phyloP scores from a whole-genome alignment of 2,329 filamentous ascomycete genomes.

The Didymella lethalis region DNA sequence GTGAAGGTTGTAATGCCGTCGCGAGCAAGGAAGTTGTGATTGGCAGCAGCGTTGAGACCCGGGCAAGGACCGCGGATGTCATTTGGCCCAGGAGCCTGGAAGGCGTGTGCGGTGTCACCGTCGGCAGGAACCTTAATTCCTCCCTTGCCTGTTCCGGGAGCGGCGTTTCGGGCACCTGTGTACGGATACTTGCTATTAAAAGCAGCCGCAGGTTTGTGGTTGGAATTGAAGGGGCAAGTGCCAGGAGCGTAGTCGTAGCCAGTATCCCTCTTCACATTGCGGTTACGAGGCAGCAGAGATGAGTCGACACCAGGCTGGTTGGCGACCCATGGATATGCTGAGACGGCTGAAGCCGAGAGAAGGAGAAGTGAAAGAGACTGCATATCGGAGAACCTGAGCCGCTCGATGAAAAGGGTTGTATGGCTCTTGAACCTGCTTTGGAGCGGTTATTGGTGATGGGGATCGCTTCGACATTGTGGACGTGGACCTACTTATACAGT shows the following conservation, averaged over 20 bases:
- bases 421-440: neutral
- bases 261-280: slow-evolving; percentile 20
- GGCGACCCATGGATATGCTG: slow-evolving; percentile 33
- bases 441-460: neutral
- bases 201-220: slow-evolving; percentile 34
- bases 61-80: slow-evolving; percentile 50
- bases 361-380: slow-evolving; percentile 28
- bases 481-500: slow-evolving; percentile 15
- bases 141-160: slow-evolving; percentile 52
- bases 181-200: slow-evolving; percentile 47
- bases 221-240: slow-evolving; percentile 34
- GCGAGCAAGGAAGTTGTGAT: slow-evolving; percentile 52
- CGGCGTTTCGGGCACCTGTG: slow-evolving; percentile 54
- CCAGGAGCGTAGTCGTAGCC: neutral
- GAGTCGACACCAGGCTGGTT: slow-evolving; percentile 31
- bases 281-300: slow-evolving; percentile 22
- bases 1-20: slow-evolving; percentile 55
- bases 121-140: slow-evolving; percentile 56
- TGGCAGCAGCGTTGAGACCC: slow-evolving; percentile 54
- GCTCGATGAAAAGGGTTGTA: slow-evolving; percentile 5
- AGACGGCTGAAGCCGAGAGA: slow-evolving; percentile 26
- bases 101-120: slow-evolving; percentile 48
- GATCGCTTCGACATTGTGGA: neutral
- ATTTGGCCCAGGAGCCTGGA: slow-evolving; percentile 29
- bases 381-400: slow-evolving; percentile 21